phyloP scores from a whole-genome alignment of 2,329 filamentous ascomycete genomes.

The Nothomitra cinnamomea region DNA sequence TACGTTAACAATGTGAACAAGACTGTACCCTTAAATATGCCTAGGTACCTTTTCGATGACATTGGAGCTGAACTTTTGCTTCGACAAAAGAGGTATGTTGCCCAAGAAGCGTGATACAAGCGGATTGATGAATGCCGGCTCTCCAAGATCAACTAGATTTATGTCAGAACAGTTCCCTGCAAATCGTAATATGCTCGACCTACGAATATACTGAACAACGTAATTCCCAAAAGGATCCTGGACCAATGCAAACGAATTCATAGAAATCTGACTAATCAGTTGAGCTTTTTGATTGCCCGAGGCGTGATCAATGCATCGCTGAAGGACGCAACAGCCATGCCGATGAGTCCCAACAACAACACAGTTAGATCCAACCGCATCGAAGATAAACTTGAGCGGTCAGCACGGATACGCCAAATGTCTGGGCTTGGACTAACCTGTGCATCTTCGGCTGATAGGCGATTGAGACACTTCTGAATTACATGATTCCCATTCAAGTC shows the following conservation, averaged over 20 bases:
- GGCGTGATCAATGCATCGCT: conserved; percentile 95
- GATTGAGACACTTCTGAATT: conserved; percentile 97
- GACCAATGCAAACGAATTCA: conserved; percentile 73
- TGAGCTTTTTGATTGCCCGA: conserved; percentile 75
- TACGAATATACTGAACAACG: conserved; percentile 84
- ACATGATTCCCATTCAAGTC: conserved; percentile 98
- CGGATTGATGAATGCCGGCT: conserved; percentile 74
- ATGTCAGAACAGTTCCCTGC: neutral
- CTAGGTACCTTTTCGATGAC: conserved; percentile 68
- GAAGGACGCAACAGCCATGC: conserved; percentile 92
- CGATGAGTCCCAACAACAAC: conserved; percentile 89
- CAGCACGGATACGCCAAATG: conserved; percentile 6
- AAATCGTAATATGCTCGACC: conserved; percentile 4
- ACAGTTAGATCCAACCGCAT: conserved; percentile 75
- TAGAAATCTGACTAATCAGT: conserved; percentile 73
- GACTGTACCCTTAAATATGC: neutral
- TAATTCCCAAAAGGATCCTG: conserved; percentile 98
- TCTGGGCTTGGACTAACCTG: conserved; percentile 26
- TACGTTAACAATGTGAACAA: neutral
- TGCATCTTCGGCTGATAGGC: conserved; percentile 65
- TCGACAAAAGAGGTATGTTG: conserved; percentile 55
- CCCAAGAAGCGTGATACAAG: conserved; percentile 67
- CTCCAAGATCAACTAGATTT: conserved; percentile 58
- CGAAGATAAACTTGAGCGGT: conserved; percentile 66
- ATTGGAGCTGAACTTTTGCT: conserved; percentile 98